These are phyloP conservation scores for Fagopyrum homotropicum DNA, from an alignment of 148 eudicot genomes.

Conservation along the genomic window DNA sequence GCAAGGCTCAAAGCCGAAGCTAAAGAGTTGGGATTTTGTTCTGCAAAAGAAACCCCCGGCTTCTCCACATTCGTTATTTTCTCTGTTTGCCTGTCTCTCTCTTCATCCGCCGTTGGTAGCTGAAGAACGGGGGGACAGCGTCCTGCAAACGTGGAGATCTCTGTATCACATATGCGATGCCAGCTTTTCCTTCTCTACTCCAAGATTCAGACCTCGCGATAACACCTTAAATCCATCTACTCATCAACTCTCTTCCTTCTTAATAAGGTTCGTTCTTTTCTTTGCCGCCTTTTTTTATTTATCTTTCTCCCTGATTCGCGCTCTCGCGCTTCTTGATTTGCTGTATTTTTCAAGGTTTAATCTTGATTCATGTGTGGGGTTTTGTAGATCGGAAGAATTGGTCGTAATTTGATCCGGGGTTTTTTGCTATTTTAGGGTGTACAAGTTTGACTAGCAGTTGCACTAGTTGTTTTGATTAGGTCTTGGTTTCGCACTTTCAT, in stretches of 20 bases:
- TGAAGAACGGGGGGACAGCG: constrained; percentile 11
- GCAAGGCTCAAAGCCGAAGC: not conserved
- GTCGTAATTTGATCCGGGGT: not conserved
- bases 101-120: constrained; percentile 11
- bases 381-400: constrained; percentile 4
- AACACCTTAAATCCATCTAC: not conserved
- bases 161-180: constrained; percentile 5
- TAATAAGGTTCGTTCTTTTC: constrained; percentile 3
- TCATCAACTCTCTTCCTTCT: not conserved
- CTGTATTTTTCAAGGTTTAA: not conserved
- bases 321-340: not conserved
- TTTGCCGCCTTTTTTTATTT: not conserved
- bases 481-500: not conserved
- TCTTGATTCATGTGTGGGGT: not conserved
- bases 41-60: not conserved
- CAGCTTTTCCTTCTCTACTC: not conserved
- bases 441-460: not conserved
- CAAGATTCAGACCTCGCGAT: not conserved
- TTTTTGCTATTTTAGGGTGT: not conserved
- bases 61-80: not conserved
- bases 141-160: constrained; percentile 13
- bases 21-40: not conserved
- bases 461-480: not conserved
- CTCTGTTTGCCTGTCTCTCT: not conserved
- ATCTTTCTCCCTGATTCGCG: not conserved